These are phyloP conservation scores for Apiotrichum montevideense DNA, from an alignment of 1,284 basidiomycete species.

Conservation along the genomic window DNA sequence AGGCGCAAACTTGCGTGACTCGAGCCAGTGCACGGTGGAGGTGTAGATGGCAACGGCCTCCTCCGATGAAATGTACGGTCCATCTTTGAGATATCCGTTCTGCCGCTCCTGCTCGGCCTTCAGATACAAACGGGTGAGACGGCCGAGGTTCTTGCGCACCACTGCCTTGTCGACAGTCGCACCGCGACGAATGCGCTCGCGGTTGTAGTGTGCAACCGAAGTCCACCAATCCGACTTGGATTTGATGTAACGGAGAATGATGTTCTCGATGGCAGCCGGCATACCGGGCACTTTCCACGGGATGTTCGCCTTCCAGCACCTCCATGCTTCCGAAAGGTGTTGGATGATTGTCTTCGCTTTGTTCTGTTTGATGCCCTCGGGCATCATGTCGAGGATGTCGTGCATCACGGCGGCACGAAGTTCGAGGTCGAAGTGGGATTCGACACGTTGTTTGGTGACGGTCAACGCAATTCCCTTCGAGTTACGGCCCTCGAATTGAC, in stretches of 20 bases:
- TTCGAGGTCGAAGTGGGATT: conserved; percentile 97
- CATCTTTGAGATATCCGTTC: conserved; percentile 94
- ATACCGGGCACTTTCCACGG: conserved; percentile 49
- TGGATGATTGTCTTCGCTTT: conserved; percentile 92
- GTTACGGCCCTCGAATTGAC: conserved; percentile 96
- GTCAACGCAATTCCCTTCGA: conserved; percentile 93
- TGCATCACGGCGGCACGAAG: conserved; percentile 98
- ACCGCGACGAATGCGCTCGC: conserved; percentile 59
- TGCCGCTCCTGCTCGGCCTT: conserved; percentile 98
- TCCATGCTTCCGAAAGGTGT: conserved; percentile 75
- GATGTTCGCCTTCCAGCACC: conserved; percentile 99
- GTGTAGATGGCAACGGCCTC: conserved; percentile 97
- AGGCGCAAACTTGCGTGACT: conserved; percentile 86
- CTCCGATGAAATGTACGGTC: conserved; percentile 92
- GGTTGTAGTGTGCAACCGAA: conserved; percentile 64
- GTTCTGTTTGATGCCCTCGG: conserved; percentile 87
- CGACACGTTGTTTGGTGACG: conserved; percentile 98
- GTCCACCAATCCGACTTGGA: conserved; percentile 99
- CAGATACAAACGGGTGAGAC: conserved; percentile 66
- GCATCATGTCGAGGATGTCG: conserved; percentile 95
- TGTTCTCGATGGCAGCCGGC: conserved; percentile 94
- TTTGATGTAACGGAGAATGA: conserved; percentile 98
- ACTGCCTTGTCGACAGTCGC: conserved; percentile 99
- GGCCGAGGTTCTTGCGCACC: conserved; percentile 49
- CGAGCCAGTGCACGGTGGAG: conserved; percentile 94